Percentiles rank a stretch among this genome's conserved stretches.
phyloP scores from a whole-genome alignment of 73 alveolate genomes.

The Uronychia setigera region DNA sequence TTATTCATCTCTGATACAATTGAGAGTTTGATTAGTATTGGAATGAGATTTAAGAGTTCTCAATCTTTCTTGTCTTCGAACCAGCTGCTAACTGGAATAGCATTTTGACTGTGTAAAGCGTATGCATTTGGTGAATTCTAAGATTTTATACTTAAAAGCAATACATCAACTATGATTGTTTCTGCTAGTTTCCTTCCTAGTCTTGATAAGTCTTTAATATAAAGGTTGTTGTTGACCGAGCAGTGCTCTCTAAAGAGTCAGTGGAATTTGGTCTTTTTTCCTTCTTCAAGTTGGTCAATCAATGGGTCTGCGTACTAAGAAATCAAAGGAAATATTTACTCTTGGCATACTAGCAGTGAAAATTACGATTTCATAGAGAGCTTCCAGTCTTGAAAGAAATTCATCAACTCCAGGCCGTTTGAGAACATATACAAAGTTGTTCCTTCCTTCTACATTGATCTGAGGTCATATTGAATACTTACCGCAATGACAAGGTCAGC shows the following conservation, averaged over 20 bases:
- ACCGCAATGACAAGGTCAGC: neutral
- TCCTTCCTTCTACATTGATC: slow-evolving; percentile 71
- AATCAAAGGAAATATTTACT: neutral
- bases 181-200: slow-evolving; percentile 80
- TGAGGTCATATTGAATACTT: slow-evolving; percentile 6
- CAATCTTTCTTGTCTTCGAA: neutral
- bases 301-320: slow-evolving; percentile 73
- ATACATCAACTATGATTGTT: slow-evolving; percentile 66
- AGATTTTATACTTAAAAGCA: too few relatives aligned
- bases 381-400: slow-evolving; percentile 64
- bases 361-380: slow-evolving; percentile 51
- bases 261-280: neutral
- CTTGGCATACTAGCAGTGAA: slow-evolving; percentile 63
- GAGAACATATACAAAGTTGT: slow-evolving; percentile 71
- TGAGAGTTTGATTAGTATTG: neutral
- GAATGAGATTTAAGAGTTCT: neutral
- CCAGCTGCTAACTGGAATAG: neutral
- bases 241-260: slow-evolving; percentile 81
- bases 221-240: slow-evolving; percentile 63
- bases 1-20: neutral
- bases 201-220: slow-evolving; percentile 70
- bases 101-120: neutral
- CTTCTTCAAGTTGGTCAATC: slow-evolving; percentile 55
- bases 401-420: slow-evolving; percentile 86
- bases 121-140: neutral